phyloP scores from a whole-genome alignment of 2,329 filamentous ascomycete genomes.

The Aspergillus thermomutatus region DNA sequence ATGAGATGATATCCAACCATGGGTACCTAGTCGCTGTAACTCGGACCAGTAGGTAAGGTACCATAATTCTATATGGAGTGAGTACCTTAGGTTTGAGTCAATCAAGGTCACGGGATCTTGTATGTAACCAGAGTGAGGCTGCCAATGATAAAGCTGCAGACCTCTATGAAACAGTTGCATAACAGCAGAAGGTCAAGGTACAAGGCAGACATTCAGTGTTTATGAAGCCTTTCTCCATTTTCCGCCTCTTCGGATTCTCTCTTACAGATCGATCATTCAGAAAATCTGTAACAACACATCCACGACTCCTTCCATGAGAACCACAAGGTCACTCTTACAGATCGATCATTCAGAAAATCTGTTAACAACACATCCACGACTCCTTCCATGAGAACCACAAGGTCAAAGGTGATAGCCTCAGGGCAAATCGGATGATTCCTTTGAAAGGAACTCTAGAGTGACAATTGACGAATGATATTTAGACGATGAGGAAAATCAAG shows the following conservation, averaged over 20 bases:
- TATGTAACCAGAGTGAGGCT: not conserved
- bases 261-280: not conserved
- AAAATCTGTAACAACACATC: not conserved
- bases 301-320: not conserved
- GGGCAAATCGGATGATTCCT: not conserved
- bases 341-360: not conserved
- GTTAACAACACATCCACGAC: not conserved
- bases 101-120: not conserved
- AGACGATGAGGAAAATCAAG: slow-evolving; percentile 4
- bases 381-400: not conserved
- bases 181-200: not conserved
- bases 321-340: no score
- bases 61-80: not conserved
- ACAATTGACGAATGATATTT: no score
- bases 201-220: not conserved
- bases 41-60: not conserved
- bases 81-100: not conserved
- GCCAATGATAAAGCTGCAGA: not conserved
- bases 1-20: not conserved
- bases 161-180: not conserved
- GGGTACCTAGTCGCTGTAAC: not conserved
- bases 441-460: not conserved
- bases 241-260: not conserved
- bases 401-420: not conserved
- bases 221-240: not conserved